A percentile compares a stretch with the other conserved stretches of the same genome.
Evolutionary conservation across 2,329 filamentous ascomycete species (phyloP).

Genomic region (Colletotrichum theobromicola): DNA sequence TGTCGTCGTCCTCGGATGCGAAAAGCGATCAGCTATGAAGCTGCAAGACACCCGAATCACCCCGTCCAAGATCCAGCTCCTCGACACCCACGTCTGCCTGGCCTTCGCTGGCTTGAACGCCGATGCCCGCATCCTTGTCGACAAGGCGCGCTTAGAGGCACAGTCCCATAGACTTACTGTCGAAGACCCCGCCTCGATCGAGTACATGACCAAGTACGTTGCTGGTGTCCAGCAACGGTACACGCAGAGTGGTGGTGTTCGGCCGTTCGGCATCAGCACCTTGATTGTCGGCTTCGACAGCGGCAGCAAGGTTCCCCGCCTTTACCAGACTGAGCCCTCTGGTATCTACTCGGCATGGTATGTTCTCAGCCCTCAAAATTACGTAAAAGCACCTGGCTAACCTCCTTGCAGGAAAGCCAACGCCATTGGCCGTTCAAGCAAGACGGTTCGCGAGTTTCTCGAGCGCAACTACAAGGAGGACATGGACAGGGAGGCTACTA

Average conservation of each 20-base stretch:
- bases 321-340: conserved; percentile 99
- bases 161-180: conserved; percentile 97
- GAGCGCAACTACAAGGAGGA: conserved; percentile 99
- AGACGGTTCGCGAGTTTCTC: conserved; percentile 98
- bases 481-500: conserved; percentile 95
- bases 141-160: conserved; percentile 96
- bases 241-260: conserved; percentile 97
- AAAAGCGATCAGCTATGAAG: conserved; percentile 99
- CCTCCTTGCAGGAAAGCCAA: conserved; percentile 85
- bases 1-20: conserved; percentile 95
- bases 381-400: not conserved
- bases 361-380: not conserved
- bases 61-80: conserved; percentile 95
- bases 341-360: conserved; percentile 99
- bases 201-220: conserved; percentile 99
- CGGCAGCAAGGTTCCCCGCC: conserved; percentile 82
- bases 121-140: conserved; percentile 95
- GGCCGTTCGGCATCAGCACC: conserved; percentile 93
- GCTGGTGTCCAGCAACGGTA: conserved; percentile 98
- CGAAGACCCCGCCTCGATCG: conserved; percentile 95
- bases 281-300: conserved; percentile 98
- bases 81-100: conserved; percentile 95
- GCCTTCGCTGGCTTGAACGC: conserved; percentile 97
- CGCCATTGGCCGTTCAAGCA: conserved; percentile 96
- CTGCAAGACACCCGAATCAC: conserved; percentile 99